These are phyloP conservation scores for Vicia faba DNA, from an alignment of 306 rosid species.

Conservation along the genomic window DNA sequence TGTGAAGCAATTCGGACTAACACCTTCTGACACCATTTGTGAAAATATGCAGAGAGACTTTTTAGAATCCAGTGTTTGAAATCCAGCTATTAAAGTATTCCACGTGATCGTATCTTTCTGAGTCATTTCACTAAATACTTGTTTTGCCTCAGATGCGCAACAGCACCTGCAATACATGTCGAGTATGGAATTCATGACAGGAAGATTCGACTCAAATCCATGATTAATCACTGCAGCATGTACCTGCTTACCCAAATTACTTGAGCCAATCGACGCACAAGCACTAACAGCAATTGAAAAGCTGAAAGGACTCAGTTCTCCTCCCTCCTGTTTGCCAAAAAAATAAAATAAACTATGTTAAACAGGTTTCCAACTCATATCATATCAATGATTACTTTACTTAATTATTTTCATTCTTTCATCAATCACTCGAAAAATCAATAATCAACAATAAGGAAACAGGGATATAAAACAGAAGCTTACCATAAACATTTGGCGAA, in stretches of 20 bases:
- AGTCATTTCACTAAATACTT: conserved; percentile 56
- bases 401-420: background rate
- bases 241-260: conserved; percentile 60
- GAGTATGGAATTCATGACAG: conserved; percentile 71
- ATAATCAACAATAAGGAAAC: background rate
- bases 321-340: conserved; percentile 65
- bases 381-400: background rate
- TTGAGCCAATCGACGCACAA: conserved; percentile 54
- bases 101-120: conserved; percentile 68
- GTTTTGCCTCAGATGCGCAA: conserved; percentile 59
- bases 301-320: conserved; percentile 60
- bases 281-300: conserved; percentile 82
- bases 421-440: conserved; percentile 7
- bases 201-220: conserved; percentile 59
- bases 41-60: conserved; percentile 63
- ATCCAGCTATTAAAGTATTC: conserved; percentile 78
- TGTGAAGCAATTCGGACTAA: conserved; percentile 67
- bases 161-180: conserved; percentile 83
- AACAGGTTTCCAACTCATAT: background rate
- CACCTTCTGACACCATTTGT: conserved; percentile 57
- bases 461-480: conserved; percentile 14
- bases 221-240: conserved; percentile 68
- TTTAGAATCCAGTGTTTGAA: conserved; percentile 54
- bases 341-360: background rate
- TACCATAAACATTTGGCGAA: conserved; percentile 67